Evolutionary conservation across 257 asterid species (phyloP).

Genomic region (Plantago ovata): DNA sequence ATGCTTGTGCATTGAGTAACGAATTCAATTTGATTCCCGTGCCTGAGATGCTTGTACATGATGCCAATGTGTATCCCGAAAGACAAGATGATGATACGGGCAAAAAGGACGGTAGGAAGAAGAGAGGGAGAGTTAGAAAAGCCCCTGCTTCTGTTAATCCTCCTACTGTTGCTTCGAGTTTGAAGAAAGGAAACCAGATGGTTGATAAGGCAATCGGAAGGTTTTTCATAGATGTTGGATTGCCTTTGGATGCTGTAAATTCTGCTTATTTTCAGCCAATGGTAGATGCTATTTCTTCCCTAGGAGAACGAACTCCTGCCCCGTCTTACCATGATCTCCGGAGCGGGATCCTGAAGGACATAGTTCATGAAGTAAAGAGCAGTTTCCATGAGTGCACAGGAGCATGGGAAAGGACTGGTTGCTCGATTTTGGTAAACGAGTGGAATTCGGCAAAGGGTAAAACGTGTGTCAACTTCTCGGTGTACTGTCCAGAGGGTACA

Average conservation of each 20-base stretch:
- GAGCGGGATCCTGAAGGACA: conserved; percentile 61
- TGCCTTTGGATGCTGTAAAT: conserved; percentile 66
- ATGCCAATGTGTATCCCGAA: conserved; percentile 32
- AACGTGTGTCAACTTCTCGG: conserved; percentile 48
- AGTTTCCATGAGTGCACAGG: conserved; percentile 52
- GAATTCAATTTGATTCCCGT: conserved; percentile 62
- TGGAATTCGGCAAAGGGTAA: conserved; percentile 58
- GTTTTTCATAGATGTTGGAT: conserved; percentile 70
- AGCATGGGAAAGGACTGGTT: conserved; percentile 74
- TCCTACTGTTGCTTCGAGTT: conserved; percentile 27
- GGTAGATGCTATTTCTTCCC: conserved; percentile 81
- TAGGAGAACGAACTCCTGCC: conserved; percentile 47
- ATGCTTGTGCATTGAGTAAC: conserved; percentile 46
- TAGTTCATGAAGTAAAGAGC: conserved; percentile 63
- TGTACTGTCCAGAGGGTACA: conserved; percentile 65
- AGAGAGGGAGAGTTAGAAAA: conserved; percentile 74
- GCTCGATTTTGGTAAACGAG: conserved; percentile 79
- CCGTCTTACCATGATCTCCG: conserved; percentile 83
- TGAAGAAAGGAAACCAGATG: conserved; percentile 41
- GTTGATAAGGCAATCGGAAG: conserved; percentile 86
- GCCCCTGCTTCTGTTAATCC: conserved; percentile 35
- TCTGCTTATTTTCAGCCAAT: conserved; percentile 81
- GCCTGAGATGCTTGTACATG: conserved; percentile 56
- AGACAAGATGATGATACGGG: conserved; percentile 48
- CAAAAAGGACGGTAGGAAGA: conserved; percentile 52